phyloP scores from a whole-genome alignment of 108 stramenopile species.

The Pelagomonas calceolata region DNA sequence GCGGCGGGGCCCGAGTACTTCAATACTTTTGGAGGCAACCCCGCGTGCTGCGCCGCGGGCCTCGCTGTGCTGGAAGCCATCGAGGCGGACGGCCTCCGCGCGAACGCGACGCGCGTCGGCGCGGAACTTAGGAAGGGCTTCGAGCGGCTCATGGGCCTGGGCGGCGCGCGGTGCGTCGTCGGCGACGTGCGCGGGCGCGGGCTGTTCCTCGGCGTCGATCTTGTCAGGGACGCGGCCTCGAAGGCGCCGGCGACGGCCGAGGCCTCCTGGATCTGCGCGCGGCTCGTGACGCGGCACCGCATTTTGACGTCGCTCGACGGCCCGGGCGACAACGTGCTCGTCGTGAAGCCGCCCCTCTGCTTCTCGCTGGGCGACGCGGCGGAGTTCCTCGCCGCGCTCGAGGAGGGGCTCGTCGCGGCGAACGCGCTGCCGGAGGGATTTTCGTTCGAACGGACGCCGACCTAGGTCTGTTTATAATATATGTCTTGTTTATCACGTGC shows the following conservation, averaged over 20 bases:
- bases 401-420: too few species aligned
- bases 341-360: constrained; percentile 87
- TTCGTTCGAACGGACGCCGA: too few species aligned
- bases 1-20: constrained; percentile 80
- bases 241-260: constrained; percentile 47
- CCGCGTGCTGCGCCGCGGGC: constrained; percentile 74
- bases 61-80: constrained; percentile 71
- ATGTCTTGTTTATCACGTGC: too few species aligned
- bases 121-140: constrained; percentile 48
- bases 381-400: constrained; percentile 53
- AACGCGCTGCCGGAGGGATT: too few species aligned
- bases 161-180: constrained; percentile 27
- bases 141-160: constrained; percentile 17
- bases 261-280: constrained; percentile 4
- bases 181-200: constrained; percentile 87
- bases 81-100: constrained; percentile 56
- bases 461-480: too few species aligned
- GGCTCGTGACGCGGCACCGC: constrained; percentile 28
- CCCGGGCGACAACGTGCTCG: constrained; percentile 70
- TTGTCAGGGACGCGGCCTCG: constrained; percentile 50
- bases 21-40: constrained; percentile 90
- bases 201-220: constrained; percentile 81
- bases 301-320: constrained; percentile 80
- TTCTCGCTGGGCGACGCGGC: constrained; percentile 64
- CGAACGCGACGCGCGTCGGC: constrained; percentile 63